phyloP scores from a whole-genome alignment of 345 rosid species.

The Eucalyptus guilfoylei region DNA sequence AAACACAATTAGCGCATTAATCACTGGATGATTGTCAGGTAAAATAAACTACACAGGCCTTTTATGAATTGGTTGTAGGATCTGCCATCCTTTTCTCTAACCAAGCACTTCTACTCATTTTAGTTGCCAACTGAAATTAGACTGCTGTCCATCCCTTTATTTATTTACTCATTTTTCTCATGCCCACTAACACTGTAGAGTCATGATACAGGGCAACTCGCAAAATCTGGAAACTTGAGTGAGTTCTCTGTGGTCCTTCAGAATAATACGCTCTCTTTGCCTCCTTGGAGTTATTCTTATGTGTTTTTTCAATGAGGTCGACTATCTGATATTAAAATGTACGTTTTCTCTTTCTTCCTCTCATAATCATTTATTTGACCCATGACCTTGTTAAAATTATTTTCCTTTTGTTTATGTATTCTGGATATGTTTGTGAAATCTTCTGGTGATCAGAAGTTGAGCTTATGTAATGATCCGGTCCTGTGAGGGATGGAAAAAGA shows the following conservation, averaged over 20 bases:
- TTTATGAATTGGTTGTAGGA: background rate
- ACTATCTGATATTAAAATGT: slow-evolving; percentile 59
- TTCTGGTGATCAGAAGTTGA: background rate
- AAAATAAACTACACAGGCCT: background rate
- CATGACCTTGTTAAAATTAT: background rate
- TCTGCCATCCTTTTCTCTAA: background rate
- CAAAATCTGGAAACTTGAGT: slow-evolving; percentile 73
- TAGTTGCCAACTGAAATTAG: background rate
- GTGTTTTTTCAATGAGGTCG: slow-evolving; percentile 70
- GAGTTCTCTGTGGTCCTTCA: slow-evolving; percentile 95
- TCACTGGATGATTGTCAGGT: background rate
- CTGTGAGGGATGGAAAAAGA: no score
- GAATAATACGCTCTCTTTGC: slow-evolving; percentile 82
- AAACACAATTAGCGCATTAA: no score
- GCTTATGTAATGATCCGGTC: no score
- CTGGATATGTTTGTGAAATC: background rate
- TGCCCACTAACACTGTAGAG: slow-evolving; percentile 72
- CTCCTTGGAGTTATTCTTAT: slow-evolving; percentile 64
- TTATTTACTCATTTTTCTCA: slow-evolving; percentile 1
- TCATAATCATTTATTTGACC: background rate
- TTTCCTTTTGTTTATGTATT: background rate
- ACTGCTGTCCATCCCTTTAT: background rate
- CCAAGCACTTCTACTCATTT: background rate
- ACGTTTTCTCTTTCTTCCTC: slow-evolving; percentile 8
- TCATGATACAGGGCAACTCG: slow-evolving; percentile 87